A percentile compares a stretch with the other conserved stretches of the same genome.
Evolutionary conservation across 768 basidiomycete genomes (phyloP).

Genomic region (Austroboletus festivus): DNA sequence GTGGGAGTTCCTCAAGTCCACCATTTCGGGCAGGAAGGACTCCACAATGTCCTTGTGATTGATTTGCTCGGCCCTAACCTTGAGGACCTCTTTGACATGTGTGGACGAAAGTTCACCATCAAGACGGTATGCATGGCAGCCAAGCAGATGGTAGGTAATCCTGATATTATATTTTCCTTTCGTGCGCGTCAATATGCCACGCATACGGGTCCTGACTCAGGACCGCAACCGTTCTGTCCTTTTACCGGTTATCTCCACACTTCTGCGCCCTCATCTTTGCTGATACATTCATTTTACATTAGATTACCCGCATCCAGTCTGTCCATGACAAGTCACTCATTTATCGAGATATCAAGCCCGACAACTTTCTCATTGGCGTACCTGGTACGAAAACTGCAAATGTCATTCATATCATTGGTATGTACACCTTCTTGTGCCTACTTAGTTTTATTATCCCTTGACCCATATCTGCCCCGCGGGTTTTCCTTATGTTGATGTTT

Average conservation of each 20-base stretch:
- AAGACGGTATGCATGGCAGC: slow-evolving; percentile 99
- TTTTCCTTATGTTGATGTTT: slow-evolving; percentile 2
- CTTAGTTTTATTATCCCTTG: slow-evolving; percentile 7
- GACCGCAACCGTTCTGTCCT: neutral
- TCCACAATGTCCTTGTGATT: slow-evolving; percentile 93
- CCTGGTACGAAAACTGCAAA: slow-evolving; percentile 90
- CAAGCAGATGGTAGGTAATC: slow-evolving; percentile 85
- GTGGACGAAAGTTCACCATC: slow-evolving; percentile 93
- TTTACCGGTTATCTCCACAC: slow-evolving; percentile 7
- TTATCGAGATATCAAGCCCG: slow-evolving; percentile 98
- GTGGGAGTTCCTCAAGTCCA: slow-evolving; percentile 97
- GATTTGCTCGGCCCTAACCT: slow-evolving; percentile 97
- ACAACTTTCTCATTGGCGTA: slow-evolving; percentile 97
- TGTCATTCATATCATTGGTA: slow-evolving; percentile 82
- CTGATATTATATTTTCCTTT: too few relatives aligned
- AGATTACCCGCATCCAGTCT: slow-evolving; percentile 95
- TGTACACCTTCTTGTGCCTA: slow-evolving; percentile 26
- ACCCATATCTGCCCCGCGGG: slow-evolving; percentile 1
- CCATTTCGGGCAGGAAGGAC: slow-evolving; percentile 97
- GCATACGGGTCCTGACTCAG: neutral
- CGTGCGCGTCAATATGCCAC: neutral
- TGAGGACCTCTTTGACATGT: slow-evolving; percentile 99
- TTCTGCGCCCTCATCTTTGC: neutral
- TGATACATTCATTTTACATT: slow-evolving; percentile 12
- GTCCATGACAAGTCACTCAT: slow-evolving; percentile 99